Evolutionary conservation across 2,329 filamentous ascomycete species (phyloP).

Genomic region (Xylariaceae sp.): DNA sequence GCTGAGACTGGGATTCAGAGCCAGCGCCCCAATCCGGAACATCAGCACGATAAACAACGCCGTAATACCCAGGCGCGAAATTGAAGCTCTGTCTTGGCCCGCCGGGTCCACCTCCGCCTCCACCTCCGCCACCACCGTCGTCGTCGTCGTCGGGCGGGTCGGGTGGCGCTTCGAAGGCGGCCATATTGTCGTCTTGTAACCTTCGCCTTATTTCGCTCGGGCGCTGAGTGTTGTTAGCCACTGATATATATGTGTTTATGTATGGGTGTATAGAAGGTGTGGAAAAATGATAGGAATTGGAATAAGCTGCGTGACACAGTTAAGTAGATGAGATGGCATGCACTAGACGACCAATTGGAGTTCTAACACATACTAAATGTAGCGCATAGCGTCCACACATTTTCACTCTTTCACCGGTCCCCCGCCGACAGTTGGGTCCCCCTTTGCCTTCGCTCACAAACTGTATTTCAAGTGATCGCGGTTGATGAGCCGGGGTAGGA

Average conservation of each 20-base stretch:
- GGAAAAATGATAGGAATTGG: not conserved
- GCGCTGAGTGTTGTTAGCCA: constrained; percentile 50
- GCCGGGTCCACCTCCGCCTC: constrained; percentile 30
- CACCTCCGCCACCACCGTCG: constrained; percentile 1
- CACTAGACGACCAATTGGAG: constrained; percentile 6
- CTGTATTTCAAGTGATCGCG: no score
- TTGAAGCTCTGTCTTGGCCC: constrained; percentile 77
- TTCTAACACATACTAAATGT: constrained; percentile 49
- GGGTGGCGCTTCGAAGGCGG: constrained; percentile 66
- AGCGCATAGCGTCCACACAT: constrained; percentile 71
- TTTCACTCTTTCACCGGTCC: not conserved
- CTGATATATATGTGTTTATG: no score
- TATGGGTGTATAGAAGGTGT: no score
- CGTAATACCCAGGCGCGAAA: constrained; percentile 84
- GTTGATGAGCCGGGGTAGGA: no score
- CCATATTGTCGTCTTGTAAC: constrained; percentile 72
- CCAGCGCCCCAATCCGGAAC: constrained; percentile 60
- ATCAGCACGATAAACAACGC: constrained; percentile 81
- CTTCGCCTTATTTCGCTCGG: constrained; percentile 72
- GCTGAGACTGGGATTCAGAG: constrained; percentile 24
- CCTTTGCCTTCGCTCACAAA: no score
- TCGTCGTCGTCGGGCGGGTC: constrained; percentile 49
- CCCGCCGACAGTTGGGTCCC: no score
- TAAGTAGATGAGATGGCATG: not conserved
- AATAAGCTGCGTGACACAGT: not conserved